Percentiles rank a stretch among this genome's conserved stretches.
These are phyloP conservation scores for Penicillium psychrosexuale DNA, from an alignment of 2,329 filamentous ascomycete species.

Conservation along the genomic window DNA sequence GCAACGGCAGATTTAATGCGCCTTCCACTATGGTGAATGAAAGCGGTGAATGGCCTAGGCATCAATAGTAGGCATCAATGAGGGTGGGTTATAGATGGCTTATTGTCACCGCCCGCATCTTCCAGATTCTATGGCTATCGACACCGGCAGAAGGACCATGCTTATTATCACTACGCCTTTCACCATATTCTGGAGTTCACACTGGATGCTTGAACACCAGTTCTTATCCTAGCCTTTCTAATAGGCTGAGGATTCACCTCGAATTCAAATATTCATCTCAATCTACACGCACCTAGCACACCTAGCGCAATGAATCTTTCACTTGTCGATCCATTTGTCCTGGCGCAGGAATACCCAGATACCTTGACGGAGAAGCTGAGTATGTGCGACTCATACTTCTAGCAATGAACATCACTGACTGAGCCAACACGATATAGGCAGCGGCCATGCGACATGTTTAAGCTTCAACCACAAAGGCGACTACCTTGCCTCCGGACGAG, in stretches of 20 bases:
- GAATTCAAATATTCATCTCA: not conserved
- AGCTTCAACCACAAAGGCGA: constrained; percentile 95
- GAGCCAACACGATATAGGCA: constrained; percentile 41
- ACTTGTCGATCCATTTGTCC: constrained; percentile 67
- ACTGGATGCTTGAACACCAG: constrained; percentile 28
- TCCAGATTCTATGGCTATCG: constrained; percentile 4
- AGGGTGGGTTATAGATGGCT: constrained; percentile 2
- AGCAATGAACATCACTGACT: constrained; percentile 11
- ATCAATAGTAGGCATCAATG: not conserved
- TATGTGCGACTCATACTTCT: constrained; percentile 33
- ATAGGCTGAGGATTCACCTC: constrained; percentile 20
- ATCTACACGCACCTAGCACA: constrained; percentile 1
- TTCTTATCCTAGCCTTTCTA: constrained; percentile 22
- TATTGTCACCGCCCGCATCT: constrained; percentile 11
- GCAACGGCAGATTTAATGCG: not conserved
- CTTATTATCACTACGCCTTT: not conserved
- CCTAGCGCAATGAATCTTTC: constrained; percentile 63
- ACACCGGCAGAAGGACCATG: constrained; percentile 2
- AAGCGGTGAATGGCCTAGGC: not conserved
- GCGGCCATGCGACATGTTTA: constrained; percentile 62
- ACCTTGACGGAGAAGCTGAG: constrained; percentile 84
- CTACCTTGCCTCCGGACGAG: constrained; percentile 87
- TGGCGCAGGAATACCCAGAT: constrained; percentile 83
- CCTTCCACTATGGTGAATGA: not conserved
- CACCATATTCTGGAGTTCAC: not conserved